Evolutionary conservation across 257 asterid genomes (phyloP).

Genomic region (Ilex asprella): DNA sequence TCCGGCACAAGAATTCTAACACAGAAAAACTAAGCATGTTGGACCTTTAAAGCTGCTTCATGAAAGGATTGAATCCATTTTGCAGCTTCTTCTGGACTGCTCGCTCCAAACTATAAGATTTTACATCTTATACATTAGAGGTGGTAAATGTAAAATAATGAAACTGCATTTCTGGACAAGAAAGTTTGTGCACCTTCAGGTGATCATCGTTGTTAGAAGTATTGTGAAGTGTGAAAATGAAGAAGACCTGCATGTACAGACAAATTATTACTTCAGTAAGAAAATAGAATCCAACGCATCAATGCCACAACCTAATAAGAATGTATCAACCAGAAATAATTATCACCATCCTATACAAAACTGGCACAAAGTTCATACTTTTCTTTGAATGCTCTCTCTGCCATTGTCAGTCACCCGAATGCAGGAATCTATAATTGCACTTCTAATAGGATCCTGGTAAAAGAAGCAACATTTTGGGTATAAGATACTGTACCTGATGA

Average conservation of each 20-base stretch:
- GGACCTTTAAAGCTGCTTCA: conserved; percentile 79
- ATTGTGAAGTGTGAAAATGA: conserved; percentile 77
- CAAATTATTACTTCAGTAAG: background rate
- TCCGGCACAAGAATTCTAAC: conserved; percentile 14
- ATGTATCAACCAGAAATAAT: background rate
- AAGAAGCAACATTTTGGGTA: conserved; percentile 5
- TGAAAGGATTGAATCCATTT: conserved; percentile 90
- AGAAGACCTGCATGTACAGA: conserved; percentile 56
- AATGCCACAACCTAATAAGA: background rate
- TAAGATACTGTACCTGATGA: conserved; percentile 8
- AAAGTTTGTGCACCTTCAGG: conserved; percentile 64
- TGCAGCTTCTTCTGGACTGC: conserved; percentile 96
- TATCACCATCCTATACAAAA: conserved; percentile 5
- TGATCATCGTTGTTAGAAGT: conserved; percentile 84
- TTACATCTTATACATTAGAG: conserved; percentile 15
- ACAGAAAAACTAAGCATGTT: conserved; percentile 15
- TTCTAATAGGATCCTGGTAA: conserved; percentile 81
- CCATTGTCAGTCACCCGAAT: conserved; percentile 95
- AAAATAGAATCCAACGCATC: conserved; percentile 12
- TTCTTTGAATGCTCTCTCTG: conserved; percentile 89
- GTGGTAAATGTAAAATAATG: conserved; percentile 10
- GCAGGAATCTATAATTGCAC: conserved; percentile 92
- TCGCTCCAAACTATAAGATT: conserved; percentile 74
- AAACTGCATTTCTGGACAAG: conserved; percentile 7
- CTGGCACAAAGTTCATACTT: conserved; percentile 34